Evolutionary conservation across 768 basidiomycete genomes (phyloP), one percentile per base, ranked within the genome.

Genomic region (Hericium alpestre): DNA sequence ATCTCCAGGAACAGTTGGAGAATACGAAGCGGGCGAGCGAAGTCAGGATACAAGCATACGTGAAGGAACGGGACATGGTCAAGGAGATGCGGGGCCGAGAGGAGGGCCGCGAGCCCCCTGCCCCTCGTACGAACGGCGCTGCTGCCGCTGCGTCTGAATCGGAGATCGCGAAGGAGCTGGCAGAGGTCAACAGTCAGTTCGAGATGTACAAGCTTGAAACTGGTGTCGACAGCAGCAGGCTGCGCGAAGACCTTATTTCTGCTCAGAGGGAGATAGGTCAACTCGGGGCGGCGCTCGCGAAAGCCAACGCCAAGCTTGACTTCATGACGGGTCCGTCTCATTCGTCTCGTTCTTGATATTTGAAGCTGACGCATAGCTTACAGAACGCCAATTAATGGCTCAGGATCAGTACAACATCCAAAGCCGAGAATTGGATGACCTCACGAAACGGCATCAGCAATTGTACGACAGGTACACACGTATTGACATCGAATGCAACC

Each of bases 41-140:
- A 38, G 70, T 72, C n/a, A 76, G 84, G 48, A 83, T 90, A 43
- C 85, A 90, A 64, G 84, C 87, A 9, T 89, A 87, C 57, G 79
- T 87, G 70, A 89, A 89, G 70, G 95, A 98, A 70, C 74, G 92
- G 5, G 96, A 96, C 63, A 81, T 90, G 48, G 78, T 94, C 61
- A 86, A 83, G 63, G 77, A 79, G 40, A 80, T 96, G 78, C 75
- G 93, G 15, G 75, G 76, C 16, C 72, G 88, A 53, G 74, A 77
- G 13, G 75, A 80, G 63, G 61, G 58, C 12, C 53, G 54, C 16
- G 68, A 69, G 18, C 51, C 46, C 5, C 46, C 55, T 41, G 43
- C 37, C 5, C 49, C 49, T 23, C 32, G 32, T 10, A 10, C 32
- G 32, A 46, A 46, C 11, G 62, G 58, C 13, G 15, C 40, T 7